phyloP scores from a whole-genome alignment of 768 basidiomycete genomes.

The Termitomyces eurrhizus region DNA sequence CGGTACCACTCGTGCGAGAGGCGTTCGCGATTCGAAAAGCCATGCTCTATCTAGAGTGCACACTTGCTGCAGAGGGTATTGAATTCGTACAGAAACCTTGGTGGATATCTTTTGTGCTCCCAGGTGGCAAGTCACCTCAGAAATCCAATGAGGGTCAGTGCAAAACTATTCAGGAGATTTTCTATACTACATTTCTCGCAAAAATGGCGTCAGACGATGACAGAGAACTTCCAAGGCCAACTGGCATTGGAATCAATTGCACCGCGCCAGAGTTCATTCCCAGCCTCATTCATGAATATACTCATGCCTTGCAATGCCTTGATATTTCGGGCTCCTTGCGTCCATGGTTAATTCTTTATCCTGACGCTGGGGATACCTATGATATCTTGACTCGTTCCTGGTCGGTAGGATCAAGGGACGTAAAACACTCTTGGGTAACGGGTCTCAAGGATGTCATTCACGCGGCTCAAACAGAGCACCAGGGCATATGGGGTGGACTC shows the following conservation, averaged over 20 bases:
- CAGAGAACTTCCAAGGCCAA: slow-evolving; percentile 29
- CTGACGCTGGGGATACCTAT: slow-evolving; percentile 63
- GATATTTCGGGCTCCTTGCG: slow-evolving; percentile 9
- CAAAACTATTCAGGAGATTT: slow-evolving; percentile 36
- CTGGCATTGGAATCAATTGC: slow-evolving; percentile 75
- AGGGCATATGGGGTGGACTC: slow-evolving; percentile 43
- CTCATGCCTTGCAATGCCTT: slow-evolving; percentile 15
- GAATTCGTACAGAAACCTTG: slow-evolving; percentile 46
- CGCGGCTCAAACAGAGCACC: slow-evolving; percentile 11
- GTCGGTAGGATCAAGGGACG: slow-evolving; percentile 19
- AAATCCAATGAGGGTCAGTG: slow-evolving; percentile 17
- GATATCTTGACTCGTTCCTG: slow-evolving; percentile 44
- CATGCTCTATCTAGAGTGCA: slow-evolving; percentile 35
- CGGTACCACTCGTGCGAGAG: slow-evolving; percentile 65
- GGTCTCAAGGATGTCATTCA: slow-evolving; percentile 23
- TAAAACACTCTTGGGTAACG: slow-evolving; percentile 32
- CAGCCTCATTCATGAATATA: slow-evolving; percentile 34
- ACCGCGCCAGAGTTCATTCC: slow-evolving; percentile 46
- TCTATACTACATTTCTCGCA: slow-evolving; percentile 33
- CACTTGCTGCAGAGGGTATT: slow-evolving; percentile 8
- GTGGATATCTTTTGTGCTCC: slow-evolving; percentile 73
- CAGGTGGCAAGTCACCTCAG: slow-evolving; percentile 45
- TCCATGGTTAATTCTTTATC: slow-evolving; percentile 66
- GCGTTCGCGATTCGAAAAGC: slow-evolving; percentile 61
- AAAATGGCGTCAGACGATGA: slow-evolving; percentile 3